These are phyloP conservation scores for Cornus kousa DNA, from an alignment of 148 eudicot genomes.

Conservation along the genomic window DNA sequence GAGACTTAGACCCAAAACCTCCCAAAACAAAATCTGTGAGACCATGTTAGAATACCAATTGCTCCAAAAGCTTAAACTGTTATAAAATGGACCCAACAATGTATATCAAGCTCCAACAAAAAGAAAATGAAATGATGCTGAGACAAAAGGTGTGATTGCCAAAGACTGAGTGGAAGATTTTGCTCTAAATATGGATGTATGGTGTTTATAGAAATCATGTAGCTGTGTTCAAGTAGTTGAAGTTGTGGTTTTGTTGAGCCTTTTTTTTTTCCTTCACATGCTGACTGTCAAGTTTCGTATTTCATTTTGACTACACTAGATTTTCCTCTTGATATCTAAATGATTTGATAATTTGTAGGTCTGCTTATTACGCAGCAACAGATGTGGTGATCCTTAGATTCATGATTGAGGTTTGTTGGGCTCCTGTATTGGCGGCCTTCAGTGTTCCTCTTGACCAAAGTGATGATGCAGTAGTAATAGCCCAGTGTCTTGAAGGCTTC, in stretches of 20 bases:
- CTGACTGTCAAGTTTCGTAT: not conserved
- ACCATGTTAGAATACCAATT: too few species aligned
- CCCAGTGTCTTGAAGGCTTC: conserved; percentile 91
- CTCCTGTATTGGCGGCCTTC: conserved; percentile 99
- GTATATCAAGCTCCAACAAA: too few species aligned
- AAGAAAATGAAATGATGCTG: not conserved
- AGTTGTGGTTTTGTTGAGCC: not conserved
- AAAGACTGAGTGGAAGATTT: too few species aligned
- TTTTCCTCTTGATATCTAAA: conserved; percentile 18
- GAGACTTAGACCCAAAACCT: too few species aligned
- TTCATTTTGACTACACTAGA: not conserved
- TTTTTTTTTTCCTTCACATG: not conserved
- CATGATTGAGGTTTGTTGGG: conserved; percentile 99
- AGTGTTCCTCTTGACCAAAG: conserved; percentile 99
- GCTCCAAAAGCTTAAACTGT: too few species aligned
- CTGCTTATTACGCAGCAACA: conserved; percentile 97
- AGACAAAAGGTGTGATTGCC: not conserved
- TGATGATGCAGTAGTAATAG: conserved; percentile 75
- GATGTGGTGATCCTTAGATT: conserved; percentile 92
- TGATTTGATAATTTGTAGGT: conserved; percentile 63
- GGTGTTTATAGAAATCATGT: not conserved
- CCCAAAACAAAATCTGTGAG: too few species aligned
- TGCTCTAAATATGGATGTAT: too few species aligned
- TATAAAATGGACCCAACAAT: too few species aligned
- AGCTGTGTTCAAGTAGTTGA: not conserved